Percentiles rank a stretch among this genome's conserved stretches.
Evolutionary conservation across 768 basidiomycete genomes (phyloP).

Genomic region (Hydnum rufescens): DNA sequence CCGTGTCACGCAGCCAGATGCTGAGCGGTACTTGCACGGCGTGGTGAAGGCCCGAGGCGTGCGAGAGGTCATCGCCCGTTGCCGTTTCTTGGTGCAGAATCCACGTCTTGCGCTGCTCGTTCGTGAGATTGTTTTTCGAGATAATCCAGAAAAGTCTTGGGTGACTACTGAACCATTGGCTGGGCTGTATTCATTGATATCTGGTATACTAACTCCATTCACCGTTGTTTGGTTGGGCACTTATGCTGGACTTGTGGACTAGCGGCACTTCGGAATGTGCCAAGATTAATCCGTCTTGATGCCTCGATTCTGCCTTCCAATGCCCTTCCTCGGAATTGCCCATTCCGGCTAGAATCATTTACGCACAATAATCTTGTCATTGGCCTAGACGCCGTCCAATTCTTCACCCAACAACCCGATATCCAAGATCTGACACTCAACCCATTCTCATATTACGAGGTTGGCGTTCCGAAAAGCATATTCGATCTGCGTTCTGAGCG

Average conservation of each 20-base stretch:
- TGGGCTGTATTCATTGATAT: background rate
- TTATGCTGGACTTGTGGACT: background rate
- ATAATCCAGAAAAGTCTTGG: background rate
- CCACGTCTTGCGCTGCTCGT: background rate
- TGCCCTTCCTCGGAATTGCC: background rate
- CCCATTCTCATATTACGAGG: slow-evolving; percentile 1
- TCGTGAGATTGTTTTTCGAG: background rate
- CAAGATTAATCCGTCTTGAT: background rate
- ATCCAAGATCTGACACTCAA: background rate
- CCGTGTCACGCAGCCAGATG: background rate
- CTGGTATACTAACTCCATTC: background rate
- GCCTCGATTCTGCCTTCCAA: background rate
- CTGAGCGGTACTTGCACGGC: background rate
- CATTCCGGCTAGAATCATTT: background rate
- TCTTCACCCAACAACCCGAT: background rate
- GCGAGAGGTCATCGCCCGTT: background rate
- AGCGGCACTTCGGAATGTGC: background rate
- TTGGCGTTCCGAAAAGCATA: background rate
- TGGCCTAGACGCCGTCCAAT: background rate
- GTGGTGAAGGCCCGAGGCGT: background rate
- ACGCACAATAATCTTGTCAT: background rate
- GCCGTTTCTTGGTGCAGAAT: background rate
- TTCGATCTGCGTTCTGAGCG: background rate
- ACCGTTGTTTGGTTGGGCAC: background rate
- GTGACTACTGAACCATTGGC: background rate